Base-by-base conservation (phyloP, 768 basidiomycete species). In the Pisolithus marmoratus region DNA sequence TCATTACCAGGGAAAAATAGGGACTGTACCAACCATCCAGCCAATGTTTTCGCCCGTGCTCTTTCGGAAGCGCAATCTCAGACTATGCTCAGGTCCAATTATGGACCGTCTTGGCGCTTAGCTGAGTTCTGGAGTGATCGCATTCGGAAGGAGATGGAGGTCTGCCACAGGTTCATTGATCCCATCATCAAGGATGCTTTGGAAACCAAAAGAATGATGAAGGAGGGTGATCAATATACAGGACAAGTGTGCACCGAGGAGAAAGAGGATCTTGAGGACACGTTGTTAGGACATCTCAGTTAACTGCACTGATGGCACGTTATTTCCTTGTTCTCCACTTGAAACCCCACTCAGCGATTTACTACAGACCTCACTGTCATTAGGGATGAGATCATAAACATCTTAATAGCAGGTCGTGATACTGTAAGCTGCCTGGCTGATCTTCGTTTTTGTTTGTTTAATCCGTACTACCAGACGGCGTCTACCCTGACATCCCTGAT, bases 101-200 rank as follows among this genome's bases (percentile, higher is more conserved):
- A 72, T n/a, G 77, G 80, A 6, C 53, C 49, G 19, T 60, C 72
- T 11, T 84, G 82, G 82, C 76, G 77, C 4, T 60, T 84, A 8
- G 49, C 59, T 4, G 82, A 85, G 61, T 74, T 83, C 43, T 77
- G 72, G 71, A 62, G 62, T 31, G 80, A 84, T 61, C 70, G 68
- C 36, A 70, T 77, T 9, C 68, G 64, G 48, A 64, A 70, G 50
- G 72, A 73, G 38, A 77, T 80, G 72, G 61, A 64, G 40, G 67
- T 78, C 15, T 72, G 84, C 9, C 69, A 77, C 42, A 70, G 60
- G 15, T 81, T 80, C 59, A 69, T 83, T 38, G 72, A 80, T 41
- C 80, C 79, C 1, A 77, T 85, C 48, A 44, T 84, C 55, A 54
- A 64, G 40, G 72, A 76, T 38, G 80, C 79, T 5, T 53, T 83